Evolutionary conservation across 2,329 filamentous ascomycete genomes (phyloP).

Genomic region (Cadophora sp.): DNA sequence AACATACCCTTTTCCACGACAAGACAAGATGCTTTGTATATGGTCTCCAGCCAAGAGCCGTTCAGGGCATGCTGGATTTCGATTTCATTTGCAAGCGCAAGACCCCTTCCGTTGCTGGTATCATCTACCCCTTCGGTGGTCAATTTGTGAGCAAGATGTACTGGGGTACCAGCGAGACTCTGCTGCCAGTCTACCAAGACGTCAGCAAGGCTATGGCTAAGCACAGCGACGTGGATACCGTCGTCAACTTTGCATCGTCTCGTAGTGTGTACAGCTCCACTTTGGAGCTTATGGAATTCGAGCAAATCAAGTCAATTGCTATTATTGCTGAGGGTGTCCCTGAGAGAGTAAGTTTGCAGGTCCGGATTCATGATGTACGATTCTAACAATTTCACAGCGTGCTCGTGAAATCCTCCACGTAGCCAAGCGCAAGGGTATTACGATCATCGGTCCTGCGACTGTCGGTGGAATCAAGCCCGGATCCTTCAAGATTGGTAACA

Average conservation of each 20-base stretch:
- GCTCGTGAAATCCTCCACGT: conserved; percentile 97
- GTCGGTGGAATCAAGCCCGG: conserved; percentile 99
- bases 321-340: conserved; percentile 99
- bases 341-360: conserved; percentile 77
- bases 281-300: conserved; percentile 96
- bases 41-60: conserved; percentile 93
- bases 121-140: conserved; percentile 99
- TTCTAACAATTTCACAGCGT: conserved; percentile 62
- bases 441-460: conserved; percentile 97
- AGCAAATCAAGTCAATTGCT: conserved; percentile 97
- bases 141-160: conserved; percentile 99
- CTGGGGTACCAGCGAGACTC: conserved; percentile 99
- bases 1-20: conserved; percentile 95
- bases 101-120: conserved; percentile 95
- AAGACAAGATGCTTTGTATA: conserved; percentile 99
- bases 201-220: conserved; percentile 92
- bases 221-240: conserved; percentile 95
- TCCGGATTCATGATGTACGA: neutral
- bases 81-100: conserved; percentile 99
- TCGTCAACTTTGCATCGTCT: conserved; percentile 99
- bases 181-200: conserved; percentile 97
- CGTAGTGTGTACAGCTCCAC: conserved; percentile 98
- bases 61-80: conserved; percentile 96
- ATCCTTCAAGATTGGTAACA: conserved; percentile 99
- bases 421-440: conserved; percentile 97